Evolutionary conservation across 768 basidiomycete genomes (phyloP).

Genomic region (Boletales sp.): DNA sequence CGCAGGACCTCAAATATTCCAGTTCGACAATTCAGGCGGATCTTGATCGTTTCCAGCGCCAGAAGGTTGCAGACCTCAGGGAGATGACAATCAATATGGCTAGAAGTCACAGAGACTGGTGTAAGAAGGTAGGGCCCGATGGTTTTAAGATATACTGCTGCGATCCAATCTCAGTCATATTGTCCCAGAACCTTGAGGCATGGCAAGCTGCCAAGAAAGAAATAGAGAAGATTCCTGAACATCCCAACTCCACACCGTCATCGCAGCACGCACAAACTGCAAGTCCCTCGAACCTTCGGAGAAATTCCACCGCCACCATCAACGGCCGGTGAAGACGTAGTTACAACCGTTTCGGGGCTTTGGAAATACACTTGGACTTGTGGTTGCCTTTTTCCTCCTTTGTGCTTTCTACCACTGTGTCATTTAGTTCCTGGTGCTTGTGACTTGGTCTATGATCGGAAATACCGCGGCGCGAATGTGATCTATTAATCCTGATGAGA

Average conservation of each 20-base stretch:
- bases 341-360: slow-evolving; percentile 1
- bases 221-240: slow-evolving; percentile 84
- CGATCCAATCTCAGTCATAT: slow-evolving; percentile 16
- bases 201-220: slow-evolving; percentile 97
- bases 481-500: slow-evolving; percentile 6
- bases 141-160: slow-evolving; percentile 1
- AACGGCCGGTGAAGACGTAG: slow-evolving; percentile 50
- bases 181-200: slow-evolving; percentile 81
- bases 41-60: slow-evolving; percentile 95
- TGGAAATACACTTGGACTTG: slow-evolving; percentile 10
- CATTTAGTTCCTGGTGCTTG: slow-evolving; percentile 8
- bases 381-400: slow-evolving; percentile 4
- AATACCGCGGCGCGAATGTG: slow-evolving; percentile 15
- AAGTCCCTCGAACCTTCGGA: slow-evolving; percentile 41
- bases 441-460: slow-evolving; percentile 20
- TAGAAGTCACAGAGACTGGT: slow-evolving; percentile 91
- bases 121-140: slow-evolving; percentile 67
- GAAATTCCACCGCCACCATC: slow-evolving; percentile 69
- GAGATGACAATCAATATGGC: slow-evolving; percentile 94
- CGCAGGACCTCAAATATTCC: slow-evolving; percentile 94
- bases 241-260: slow-evolving; percentile 70
- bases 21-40: slow-evolving; percentile 97
- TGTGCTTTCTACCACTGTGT: slow-evolving; percentile 11
- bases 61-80: slow-evolving; percentile 94
- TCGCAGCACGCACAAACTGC: slow-evolving; percentile 31